These are phyloP conservation scores for Podospora appendiculata DNA, from an alignment of 495 filamentous ascomycete species.

Conservation along the genomic window DNA sequence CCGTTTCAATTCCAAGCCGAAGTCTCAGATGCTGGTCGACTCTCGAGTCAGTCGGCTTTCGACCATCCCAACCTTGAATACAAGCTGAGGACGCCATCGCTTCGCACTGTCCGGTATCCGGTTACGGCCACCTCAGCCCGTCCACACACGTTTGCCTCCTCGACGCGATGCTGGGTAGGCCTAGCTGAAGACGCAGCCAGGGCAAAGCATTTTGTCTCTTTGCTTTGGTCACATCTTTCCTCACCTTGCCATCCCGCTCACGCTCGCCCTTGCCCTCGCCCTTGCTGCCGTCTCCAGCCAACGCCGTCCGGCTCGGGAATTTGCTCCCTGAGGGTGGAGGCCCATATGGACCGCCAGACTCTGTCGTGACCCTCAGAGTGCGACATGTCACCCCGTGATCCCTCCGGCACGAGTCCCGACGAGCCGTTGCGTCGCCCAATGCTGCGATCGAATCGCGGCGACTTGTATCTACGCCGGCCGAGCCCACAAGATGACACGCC, in stretches of 20 bases:
- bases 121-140: no score
- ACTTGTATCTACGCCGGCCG: background rate
- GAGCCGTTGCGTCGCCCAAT: background rate
- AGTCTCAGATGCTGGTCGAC: background rate
- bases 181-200: background rate
- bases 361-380: background rate
- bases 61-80: background rate
- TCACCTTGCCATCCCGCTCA: background rate
- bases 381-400: slow-evolving; percentile 8
- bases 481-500: background rate
- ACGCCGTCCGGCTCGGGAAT: background rate
- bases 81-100: background rate
- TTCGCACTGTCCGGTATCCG: background rate
- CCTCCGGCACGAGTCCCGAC: background rate
- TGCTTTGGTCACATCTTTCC: background rate
- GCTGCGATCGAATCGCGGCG: background rate
- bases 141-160: background rate
- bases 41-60: background rate
- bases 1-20: background rate
- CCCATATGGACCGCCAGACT: background rate
- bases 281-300: background rate
- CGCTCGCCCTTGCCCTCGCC: background rate
- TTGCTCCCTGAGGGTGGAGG: no score
- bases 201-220: background rate
- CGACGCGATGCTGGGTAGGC: background rate